These are phyloP conservation scores for Torrubiella hemipterigena DNA, from an alignment of 2,329 filamentous ascomycete genomes.

Conservation along the genomic window DNA sequence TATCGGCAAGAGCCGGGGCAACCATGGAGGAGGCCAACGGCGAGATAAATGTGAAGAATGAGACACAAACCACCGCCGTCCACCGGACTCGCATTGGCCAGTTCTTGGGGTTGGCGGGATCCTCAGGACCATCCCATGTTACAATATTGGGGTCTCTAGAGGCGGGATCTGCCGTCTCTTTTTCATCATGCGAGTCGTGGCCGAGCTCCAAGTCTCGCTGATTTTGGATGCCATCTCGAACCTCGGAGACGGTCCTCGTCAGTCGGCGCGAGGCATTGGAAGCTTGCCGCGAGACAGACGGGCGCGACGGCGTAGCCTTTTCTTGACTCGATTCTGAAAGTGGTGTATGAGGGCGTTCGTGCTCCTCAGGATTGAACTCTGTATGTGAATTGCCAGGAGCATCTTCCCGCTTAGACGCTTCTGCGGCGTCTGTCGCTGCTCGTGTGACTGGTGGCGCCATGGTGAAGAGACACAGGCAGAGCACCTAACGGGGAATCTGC, in stretches of 20 bases:
- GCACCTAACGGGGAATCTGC: too few relatives aligned
- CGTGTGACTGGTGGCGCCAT: too few relatives aligned
- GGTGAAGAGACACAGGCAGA: too few relatives aligned
- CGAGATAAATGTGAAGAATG: constrained; percentile 48
- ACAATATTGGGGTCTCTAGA: constrained; percentile 26
- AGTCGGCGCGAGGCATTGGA: constrained; percentile 12
- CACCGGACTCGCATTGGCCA: constrained; percentile 38
- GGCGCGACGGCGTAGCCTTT: background rate
- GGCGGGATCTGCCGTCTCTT: constrained; percentile 10
- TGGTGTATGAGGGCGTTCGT: constrained; percentile 2
- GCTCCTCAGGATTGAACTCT: constrained; percentile 3
- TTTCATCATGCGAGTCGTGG: constrained; percentile 9
- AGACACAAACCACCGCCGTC: constrained; percentile 21
- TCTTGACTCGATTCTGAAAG: background rate
- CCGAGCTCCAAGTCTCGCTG: constrained; percentile 24
- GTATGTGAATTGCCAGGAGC: too few relatives aligned
- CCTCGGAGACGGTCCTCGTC: constrained; percentile 21
- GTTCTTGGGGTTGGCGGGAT: constrained; percentile 50
- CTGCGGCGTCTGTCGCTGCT: too few relatives aligned
- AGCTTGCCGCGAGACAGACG: background rate
- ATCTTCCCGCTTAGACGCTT: too few relatives aligned
- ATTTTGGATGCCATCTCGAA: constrained; percentile 25
- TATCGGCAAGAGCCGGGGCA: constrained; percentile 35
- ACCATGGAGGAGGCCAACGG: constrained; percentile 47
- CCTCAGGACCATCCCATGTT: constrained; percentile 40